phyloP scores from a whole-genome alignment of 1,139 yeast genomes.

The Groenewaldozyma auringiensis region DNA sequence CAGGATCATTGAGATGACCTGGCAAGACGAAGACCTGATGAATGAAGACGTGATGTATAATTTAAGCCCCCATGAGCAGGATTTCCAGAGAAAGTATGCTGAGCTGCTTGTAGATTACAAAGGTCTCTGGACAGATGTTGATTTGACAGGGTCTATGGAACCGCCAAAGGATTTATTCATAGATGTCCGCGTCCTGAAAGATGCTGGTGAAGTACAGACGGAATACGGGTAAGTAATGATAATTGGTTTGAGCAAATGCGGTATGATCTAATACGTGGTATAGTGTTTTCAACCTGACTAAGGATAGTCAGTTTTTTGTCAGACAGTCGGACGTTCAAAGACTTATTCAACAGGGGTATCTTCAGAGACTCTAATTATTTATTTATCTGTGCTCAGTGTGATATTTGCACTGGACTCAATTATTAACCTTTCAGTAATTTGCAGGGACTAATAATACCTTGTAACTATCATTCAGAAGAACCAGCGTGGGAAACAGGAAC shows the following conservation, averaged over 20 bases:
- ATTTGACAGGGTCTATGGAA: slow-evolving; percentile 73
- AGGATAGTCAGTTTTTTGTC: slow-evolving; percentile 90
- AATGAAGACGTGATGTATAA: slow-evolving; percentile 37
- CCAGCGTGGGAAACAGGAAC: too few relatives aligned
- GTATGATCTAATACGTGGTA: slow-evolving; percentile 1
- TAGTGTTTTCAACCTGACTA: slow-evolving; percentile 76
- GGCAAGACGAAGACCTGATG: slow-evolving; percentile 45
- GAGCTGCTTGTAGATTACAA: slow-evolving; percentile 70
- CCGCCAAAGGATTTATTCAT: slow-evolving; percentile 91
- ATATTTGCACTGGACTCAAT: too few relatives aligned
- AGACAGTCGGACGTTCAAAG: slow-evolving; percentile 91
- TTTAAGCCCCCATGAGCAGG: slow-evolving; percentile 72
- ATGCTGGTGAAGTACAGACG: slow-evolving; percentile 96
- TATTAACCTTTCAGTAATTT: too few relatives aligned
- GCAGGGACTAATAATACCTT: too few relatives aligned
- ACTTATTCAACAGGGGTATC: slow-evolving; percentile 86
- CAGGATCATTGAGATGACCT: slow-evolving; percentile 58
- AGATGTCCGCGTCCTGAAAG: slow-evolving; percentile 85
- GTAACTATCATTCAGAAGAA: too few relatives aligned
- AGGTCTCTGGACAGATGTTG: slow-evolving; percentile 77
- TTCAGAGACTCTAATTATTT: slow-evolving; percentile 59
- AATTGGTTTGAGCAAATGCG: neutral
- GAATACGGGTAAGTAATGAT: slow-evolving; percentile 63
- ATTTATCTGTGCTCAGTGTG: too few relatives aligned
- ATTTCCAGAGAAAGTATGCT: slow-evolving; percentile 62